Base-by-base conservation (phyloP, 805 yeast species). In the Kuraishia ogatae region DNA sequence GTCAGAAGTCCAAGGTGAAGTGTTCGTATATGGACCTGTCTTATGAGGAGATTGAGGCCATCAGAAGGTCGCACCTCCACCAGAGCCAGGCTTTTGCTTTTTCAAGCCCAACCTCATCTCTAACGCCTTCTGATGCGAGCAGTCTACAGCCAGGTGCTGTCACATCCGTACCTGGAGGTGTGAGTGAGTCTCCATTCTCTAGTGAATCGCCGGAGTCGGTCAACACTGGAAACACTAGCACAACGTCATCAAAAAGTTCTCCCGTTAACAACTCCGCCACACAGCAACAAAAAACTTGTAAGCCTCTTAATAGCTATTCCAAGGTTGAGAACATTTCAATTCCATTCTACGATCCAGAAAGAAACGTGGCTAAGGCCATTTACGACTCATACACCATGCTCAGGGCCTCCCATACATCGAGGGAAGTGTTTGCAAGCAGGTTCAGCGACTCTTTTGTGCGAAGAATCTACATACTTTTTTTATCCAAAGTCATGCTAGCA, bases 11-110 rank as follows among this genome's bases (percentile, higher is more conserved):
- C 54, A 74, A 76, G 54, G 66, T 77, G 21, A 65, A 66, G 19
- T 81, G 85, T 62, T 79, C 83, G 0, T 81, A 81, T 60, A 60
- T 76, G 48, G 67, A 10, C 50, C 54, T 51, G n/a, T 15, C 53
- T 19, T 21, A 20, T 1, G 50, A 54, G 8, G 61, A 61, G 39
- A 11, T 58, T 10, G 46, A 39, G 26, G 57, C 54, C 4, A 50
- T 57, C 10, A 53, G 51, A 50, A 19, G 19, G 11, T 20, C 54
- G 2, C 53, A 54, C 47, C 26, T 47, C 50, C 26, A 47, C 50
- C 50, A 47, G 50, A 23, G 23, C 26, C 26, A 47, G 21, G 8
- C 26, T 47, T 23, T 47, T 22, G 13, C 50, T 22, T 47, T 47
- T 22, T 47, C 50, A 8, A 47, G 26, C 23, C 24, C 49, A 47